Evolutionary conservation across 106 monocot species (phyloP), one percentile per base, ranked within the genome.

Genomic region (Narthecium ossifragum): DNA sequence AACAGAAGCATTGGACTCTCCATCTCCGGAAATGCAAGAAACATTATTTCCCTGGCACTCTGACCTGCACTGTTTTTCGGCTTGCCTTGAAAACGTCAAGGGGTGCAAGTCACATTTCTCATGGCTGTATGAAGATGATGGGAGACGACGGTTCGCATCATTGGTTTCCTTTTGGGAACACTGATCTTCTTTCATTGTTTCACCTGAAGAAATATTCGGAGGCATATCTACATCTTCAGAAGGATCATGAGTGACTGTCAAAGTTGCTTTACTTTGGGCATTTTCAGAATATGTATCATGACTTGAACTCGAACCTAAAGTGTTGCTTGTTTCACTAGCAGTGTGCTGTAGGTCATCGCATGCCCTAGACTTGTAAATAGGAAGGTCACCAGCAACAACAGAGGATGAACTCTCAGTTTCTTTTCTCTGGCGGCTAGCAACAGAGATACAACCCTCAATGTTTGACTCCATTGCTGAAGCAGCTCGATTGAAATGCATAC

Each of bases 211-310:
- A 13, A 43, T 43, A 18, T 70, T 60, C 26, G 52, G 33, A 32
- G 81, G 73, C 73, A 73, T 85, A 46, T 79, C 76, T 68, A 69
- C 67, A 62, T 57, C 57, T 60, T 90, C 75, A 49, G 78, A 68
- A 50, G 21, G 55, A 78, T 81, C 73, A 73, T 45, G 60, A 34
- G 61, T 53, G 22, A 57, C 58, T 31, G 46, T 76, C 20, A 64
- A 11, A 37, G 29, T 47, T 36, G 43, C 56, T 71, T 82, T 82
- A 46, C 82, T 80, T 61, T 79, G 71, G 18, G 68, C 56, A 71
- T 79, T 77, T 53, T 75, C 67, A 63, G 67, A 48, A 27, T 31
- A 63, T 40, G 75, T 67, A 62, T 63, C 80, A 68, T 59, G 51
- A 41, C 75, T 66, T 26, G 80, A 81, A 67, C 51, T 59, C 6